phyloP scores from a whole-genome alignment of 2,329 filamentous ascomycete species.

The Calonectria leucothoes region DNA sequence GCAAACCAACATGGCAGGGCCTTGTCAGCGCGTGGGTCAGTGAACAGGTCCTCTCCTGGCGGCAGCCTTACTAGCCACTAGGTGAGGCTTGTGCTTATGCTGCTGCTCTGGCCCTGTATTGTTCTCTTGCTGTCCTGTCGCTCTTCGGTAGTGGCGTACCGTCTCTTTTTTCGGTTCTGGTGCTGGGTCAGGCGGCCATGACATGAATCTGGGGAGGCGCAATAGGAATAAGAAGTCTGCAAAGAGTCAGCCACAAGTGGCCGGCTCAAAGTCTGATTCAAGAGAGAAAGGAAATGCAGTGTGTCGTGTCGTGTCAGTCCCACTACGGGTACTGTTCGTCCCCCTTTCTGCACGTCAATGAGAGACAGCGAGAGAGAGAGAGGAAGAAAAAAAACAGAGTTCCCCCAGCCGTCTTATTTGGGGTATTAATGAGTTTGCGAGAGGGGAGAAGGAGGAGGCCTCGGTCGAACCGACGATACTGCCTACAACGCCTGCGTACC shows the following conservation, averaged over 20 bases:
- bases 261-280: background rate
- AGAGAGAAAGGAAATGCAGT: background rate
- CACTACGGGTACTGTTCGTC: background rate
- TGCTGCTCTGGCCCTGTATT: background rate
- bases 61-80: slow-evolving; percentile 9
- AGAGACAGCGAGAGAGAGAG: background rate
- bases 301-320: background rate
- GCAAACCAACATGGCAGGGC: background rate
- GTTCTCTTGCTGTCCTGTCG: background rate
- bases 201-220: background rate
- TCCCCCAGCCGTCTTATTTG: background rate
- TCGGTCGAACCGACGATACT: background rate
- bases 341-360: background rate
- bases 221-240: background rate
- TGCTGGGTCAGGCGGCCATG: background rate
- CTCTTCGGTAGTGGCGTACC: background rate
- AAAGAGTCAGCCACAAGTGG: background rate
- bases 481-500: background rate
- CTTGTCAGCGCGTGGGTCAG: slow-evolving; percentile 6
- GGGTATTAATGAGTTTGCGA: background rate
- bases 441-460: background rate
- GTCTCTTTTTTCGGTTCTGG: background rate
- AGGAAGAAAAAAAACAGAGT: background rate
- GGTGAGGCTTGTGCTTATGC: slow-evolving; percentile 13
- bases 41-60: slow-evolving; percentile 2